Evolutionary conservation across 202 grass and related monocot genomes (phyloP).

Genomic region (Eragrostis tef): DNA sequence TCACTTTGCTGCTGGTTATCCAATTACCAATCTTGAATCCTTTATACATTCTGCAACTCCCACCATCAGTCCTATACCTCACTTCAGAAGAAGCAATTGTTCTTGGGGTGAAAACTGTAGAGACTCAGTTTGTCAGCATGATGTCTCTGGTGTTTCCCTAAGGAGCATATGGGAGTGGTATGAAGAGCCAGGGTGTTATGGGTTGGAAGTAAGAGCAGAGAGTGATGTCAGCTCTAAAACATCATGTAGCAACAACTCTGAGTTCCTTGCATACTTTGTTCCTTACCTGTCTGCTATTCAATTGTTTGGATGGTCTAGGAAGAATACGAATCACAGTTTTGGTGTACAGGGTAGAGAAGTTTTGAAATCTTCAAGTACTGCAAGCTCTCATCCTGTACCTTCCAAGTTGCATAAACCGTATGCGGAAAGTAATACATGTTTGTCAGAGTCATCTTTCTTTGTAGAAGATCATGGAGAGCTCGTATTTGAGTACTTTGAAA

Average conservation of each 20-base stretch:
- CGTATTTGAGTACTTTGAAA: conserved; percentile 68
- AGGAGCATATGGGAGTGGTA: conserved; percentile 65
- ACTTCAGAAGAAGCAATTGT: conserved; percentile 33
- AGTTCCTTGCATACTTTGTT: conserved; percentile 62
- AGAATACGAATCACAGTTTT: conserved; percentile 39
- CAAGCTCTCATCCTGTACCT: conserved; percentile 34
- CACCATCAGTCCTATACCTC: conserved; percentile 45
- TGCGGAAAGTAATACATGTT: conserved; percentile 33
- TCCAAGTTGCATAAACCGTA: conserved; percentile 27
- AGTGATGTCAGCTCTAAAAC: conserved; percentile 41
- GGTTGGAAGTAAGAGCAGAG: conserved; percentile 62
- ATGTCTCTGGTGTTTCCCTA: conserved; percentile 49
- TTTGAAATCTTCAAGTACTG: conserved; percentile 32
- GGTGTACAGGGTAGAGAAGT: conserved; percentile 35
- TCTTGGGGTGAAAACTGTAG: conserved; percentile 32
- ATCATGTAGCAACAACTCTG: conserved; percentile 34
- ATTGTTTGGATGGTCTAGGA: conserved; percentile 57
- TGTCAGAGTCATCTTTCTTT: conserved; percentile 48
- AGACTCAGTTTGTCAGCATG: conserved; percentile 43
- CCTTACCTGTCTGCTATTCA: conserved; percentile 70
- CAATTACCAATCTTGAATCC: conserved; percentile 55
- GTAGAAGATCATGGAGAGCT: conserved; percentile 43
- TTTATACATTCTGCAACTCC: conserved; percentile 63
- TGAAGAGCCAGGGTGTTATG: conserved; percentile 71
- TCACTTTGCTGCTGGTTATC: conserved; percentile 48